These are phyloP conservation scores for Cicer yamashitae DNA, from an alignment of 306 rosid species.

Conservation along the genomic window DNA sequence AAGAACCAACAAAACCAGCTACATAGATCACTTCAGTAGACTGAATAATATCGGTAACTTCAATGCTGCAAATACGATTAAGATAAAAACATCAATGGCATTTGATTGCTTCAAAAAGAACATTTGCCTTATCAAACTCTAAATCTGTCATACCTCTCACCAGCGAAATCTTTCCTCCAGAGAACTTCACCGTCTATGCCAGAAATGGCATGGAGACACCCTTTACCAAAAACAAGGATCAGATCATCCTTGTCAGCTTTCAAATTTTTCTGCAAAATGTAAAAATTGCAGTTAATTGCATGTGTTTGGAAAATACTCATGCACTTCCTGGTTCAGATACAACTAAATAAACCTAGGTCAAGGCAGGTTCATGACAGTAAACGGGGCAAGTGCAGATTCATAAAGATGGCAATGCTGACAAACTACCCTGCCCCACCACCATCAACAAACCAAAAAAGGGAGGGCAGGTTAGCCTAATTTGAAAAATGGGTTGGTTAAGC, in stretches of 20 bases:
- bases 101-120: constrained; percentile 37
- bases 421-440: not conserved
- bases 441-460: not conserved
- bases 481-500: not conserved
- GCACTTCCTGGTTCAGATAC: constrained; percentile 36
- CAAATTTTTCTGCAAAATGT: constrained; percentile 71
- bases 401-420: constrained; percentile 9
- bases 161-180: constrained; percentile 76
- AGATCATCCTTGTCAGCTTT: constrained; percentile 74
- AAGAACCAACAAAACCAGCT: constrained; percentile 70
- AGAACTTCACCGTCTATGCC: constrained; percentile 77
- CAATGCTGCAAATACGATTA: constrained; percentile 67
- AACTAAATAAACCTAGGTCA: constrained; percentile 36
- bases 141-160: constrained; percentile 64
- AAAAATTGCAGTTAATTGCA: constrained; percentile 44
- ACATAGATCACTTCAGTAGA: constrained; percentile 63
- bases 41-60: constrained; percentile 74
- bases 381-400: constrained; percentile 5
- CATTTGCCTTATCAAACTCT: constrained; percentile 34
- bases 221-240: constrained; percentile 77
- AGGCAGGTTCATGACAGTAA: constrained; percentile 28
- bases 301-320: constrained; percentile 20
- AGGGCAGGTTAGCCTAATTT: constrained; percentile 1
- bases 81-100: constrained; percentile 49
- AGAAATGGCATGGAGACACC: constrained; percentile 82